phyloP scores from a whole-genome alignment of 306 rosid genomes.

The Begonia loranthoides region DNA sequence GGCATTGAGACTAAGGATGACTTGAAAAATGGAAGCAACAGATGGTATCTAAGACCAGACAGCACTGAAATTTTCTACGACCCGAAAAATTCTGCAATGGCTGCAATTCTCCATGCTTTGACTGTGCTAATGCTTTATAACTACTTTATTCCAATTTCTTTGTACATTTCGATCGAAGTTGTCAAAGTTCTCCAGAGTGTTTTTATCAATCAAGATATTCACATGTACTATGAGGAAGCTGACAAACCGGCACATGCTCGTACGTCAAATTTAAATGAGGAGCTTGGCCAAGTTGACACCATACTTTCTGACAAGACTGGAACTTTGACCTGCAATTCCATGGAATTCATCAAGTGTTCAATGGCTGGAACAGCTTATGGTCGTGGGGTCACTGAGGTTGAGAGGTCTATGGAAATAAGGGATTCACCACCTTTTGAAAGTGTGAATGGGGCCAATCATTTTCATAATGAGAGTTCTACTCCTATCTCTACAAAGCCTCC shows the following conservation, averaged over 20 bases:
- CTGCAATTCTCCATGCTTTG: constrained; percentile 54
- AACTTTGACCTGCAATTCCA: constrained; percentile 92
- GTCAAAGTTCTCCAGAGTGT: constrained; percentile 90
- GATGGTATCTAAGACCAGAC: constrained; percentile 94
- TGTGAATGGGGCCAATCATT: constrained; percentile 9
- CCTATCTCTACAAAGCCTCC: constrained; percentile 20
- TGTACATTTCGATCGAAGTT: constrained; percentile 80
- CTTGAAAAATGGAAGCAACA: constrained; percentile 40
- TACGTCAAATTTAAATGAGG: constrained; percentile 95
- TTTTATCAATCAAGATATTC: constrained; percentile 78
- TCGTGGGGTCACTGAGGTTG: constrained; percentile 72
- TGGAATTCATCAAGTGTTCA: constrained; percentile 96
- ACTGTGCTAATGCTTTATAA: constrained; percentile 70
- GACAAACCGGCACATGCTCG: constrained; percentile 85
- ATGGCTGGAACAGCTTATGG: constrained; percentile 91
- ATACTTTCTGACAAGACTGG: constrained; percentile 98
- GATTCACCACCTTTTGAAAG: constrained; percentile 23
- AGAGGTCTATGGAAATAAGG: constrained; percentile 44
- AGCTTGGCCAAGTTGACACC: constrained; percentile 95
- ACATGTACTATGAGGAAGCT: constrained; percentile 85
- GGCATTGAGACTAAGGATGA: constrained; percentile 62
- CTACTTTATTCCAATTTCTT: constrained; percentile 75
- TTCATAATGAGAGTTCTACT: background rate
- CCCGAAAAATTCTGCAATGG: constrained; percentile 42
- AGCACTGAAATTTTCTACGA: constrained; percentile 60